phyloP scores from a whole-genome alignment of 768 basidiomycete species.

The Mycena leptocephala region DNA sequence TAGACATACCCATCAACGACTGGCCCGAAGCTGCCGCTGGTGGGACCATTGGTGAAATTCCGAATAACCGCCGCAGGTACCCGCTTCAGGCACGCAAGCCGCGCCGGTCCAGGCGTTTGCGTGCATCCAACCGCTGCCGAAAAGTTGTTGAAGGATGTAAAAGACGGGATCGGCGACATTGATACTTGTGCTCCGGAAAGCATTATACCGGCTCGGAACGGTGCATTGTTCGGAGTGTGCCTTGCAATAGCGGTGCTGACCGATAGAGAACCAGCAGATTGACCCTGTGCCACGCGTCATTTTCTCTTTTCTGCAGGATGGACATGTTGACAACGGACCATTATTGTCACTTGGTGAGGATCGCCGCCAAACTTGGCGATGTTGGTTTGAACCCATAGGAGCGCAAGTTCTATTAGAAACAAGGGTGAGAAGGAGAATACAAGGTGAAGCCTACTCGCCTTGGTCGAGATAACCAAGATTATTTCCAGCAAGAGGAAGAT shows the following conservation, averaged over 20 bases:
- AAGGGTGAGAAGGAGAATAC: background rate
- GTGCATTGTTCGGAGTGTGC: slow-evolving; percentile 10
- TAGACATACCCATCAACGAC: slow-evolving; percentile 30
- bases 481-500: slow-evolving; percentile 27
- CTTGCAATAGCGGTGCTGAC: slow-evolving; percentile 1
- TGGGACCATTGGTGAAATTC: slow-evolving; percentile 33
- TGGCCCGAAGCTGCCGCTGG: slow-evolving; percentile 9
- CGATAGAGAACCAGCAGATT: slow-evolving; percentile 27
- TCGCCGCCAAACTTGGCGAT: slow-evolving; percentile 65
- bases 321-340: slow-evolving; percentile 20
- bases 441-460: slow-evolving; percentile 1
- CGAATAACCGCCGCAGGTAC: slow-evolving; percentile 39
- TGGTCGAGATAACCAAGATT: slow-evolving; percentile 49
- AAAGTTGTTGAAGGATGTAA: slow-evolving; percentile 30
- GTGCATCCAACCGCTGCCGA: slow-evolving; percentile 35
- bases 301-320: background rate
- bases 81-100: slow-evolving; percentile 41
- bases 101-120: slow-evolving; percentile 34
- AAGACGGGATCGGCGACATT: background rate
- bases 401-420: slow-evolving; percentile 33
- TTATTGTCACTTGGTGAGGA: slow-evolving; percentile 49
- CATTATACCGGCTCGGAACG: slow-evolving; percentile 32
- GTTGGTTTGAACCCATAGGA: slow-evolving; percentile 60
- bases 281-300: background rate
- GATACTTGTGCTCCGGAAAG: slow-evolving; percentile 23